Conservation (phyloP, 1,139 yeast species). For the Candida sojae region DNA sequence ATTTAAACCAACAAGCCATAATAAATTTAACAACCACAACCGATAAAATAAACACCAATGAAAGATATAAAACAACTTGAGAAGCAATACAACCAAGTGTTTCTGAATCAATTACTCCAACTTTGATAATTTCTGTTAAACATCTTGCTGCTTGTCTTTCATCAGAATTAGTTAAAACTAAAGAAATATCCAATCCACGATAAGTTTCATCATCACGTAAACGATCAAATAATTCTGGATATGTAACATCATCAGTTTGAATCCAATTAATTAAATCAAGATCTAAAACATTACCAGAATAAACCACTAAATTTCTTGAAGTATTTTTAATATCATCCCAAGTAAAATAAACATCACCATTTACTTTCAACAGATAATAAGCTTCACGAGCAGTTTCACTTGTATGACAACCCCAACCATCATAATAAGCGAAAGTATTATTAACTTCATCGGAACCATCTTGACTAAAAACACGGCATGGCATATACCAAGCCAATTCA, state of each 20-base stretch:
- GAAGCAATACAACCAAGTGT: conserved; percentile 97
- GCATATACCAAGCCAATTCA: conserved; percentile 94
- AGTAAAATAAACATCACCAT: conserved; percentile 81
- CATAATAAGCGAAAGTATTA: conserved; percentile 60
- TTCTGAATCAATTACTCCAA: conserved; percentile 86
- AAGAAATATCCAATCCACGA: conserved; percentile 80
- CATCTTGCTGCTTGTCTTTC: conserved; percentile 80
- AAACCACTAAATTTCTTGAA: conserved; percentile 79
- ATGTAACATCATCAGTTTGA: conserved; percentile 62
- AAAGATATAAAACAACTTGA: conserved; percentile 72
- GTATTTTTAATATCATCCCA: conserved; percentile 83
- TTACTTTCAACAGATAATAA: conserved; percentile 59
- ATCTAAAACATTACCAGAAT: conserved; percentile 86
- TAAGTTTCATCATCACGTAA: conserved; percentile 56
- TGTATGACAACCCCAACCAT: conserved; percentile 94
- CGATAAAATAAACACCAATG: conserved; percentile 81
- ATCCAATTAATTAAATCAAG: conserved; percentile 76
- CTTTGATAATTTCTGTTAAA: conserved; percentile 81
- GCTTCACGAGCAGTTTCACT: conserved; percentile 64
- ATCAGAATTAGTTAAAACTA: conserved; percentile 65
- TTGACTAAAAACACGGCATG: conserved; percentile 71
- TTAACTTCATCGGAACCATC: conserved; percentile 74
- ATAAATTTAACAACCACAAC: conserved; percentile 75
- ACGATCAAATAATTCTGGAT: conserved; percentile 70
- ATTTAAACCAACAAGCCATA: conserved; percentile 86